Conservation (phyloP, 2,329 filamentous ascomycete genomes). For the Sordariomycetes sp. region DNA sequence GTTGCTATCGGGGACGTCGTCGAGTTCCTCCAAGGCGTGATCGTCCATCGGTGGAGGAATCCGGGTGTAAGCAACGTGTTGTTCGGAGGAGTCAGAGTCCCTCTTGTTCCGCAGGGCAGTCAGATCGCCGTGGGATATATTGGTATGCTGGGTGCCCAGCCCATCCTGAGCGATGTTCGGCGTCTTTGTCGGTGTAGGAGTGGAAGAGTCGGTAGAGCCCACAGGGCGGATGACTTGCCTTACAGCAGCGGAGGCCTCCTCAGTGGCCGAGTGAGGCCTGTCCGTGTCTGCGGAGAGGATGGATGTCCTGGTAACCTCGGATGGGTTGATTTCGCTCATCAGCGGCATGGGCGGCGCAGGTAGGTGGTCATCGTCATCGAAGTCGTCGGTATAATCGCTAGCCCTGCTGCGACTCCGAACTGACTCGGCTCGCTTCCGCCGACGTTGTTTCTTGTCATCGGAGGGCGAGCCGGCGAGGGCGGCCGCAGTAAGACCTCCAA, state of each 20-base stretch:
- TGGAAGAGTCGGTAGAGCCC: constrained; percentile 44
- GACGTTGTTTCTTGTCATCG: constrained; percentile 18
- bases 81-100: constrained; percentile 13
- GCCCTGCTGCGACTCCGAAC: constrained; percentile 31
- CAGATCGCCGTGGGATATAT: constrained; percentile 49
- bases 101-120: constrained; percentile 36
- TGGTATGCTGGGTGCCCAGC: constrained; percentile 58
- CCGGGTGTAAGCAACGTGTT: neutral
- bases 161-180: constrained; percentile 45
- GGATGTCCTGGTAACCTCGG: constrained; percentile 79
- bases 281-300: constrained; percentile 76
- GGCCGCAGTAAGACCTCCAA: constrained; percentile 17
- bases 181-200: constrained; percentile 50
- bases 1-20: constrained; percentile 28
- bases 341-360: constrained; percentile 71
- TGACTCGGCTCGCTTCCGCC: constrained; percentile 40
- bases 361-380: constrained; percentile 41
- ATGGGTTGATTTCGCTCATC: constrained; percentile 74
- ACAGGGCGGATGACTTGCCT: neutral
- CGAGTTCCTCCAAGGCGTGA: constrained; percentile 8
- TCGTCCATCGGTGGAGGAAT: neutral
- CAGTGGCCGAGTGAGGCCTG: constrained; percentile 57
- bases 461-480: constrained; percentile 13
- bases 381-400: constrained; percentile 36
- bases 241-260: constrained; percentile 24